Conservation (phyloP, 108 stramenopile genomes). For the Nitzschia inconspicua region DNA sequence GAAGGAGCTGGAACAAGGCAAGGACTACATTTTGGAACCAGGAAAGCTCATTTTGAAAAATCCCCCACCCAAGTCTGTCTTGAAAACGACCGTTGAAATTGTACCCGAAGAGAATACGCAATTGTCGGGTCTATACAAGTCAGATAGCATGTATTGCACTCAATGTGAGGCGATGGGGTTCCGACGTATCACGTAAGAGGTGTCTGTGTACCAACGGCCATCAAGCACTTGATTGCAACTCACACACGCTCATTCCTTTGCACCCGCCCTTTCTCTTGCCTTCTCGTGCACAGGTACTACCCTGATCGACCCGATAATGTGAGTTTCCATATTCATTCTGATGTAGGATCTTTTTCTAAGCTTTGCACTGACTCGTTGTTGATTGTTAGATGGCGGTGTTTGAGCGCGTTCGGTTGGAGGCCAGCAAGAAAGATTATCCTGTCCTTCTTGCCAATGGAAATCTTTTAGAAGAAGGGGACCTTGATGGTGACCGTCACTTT, state of each 20-base stretch:
- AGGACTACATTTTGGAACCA: constrained; percentile 50
- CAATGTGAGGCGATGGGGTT: constrained; percentile 87
- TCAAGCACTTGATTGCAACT: no score
- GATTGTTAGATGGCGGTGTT: constrained; percentile 82
- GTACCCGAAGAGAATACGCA: constrained; percentile 90
- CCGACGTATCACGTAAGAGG: constrained; percentile 92
- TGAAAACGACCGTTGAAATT: constrained; percentile 69
- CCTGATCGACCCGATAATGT: constrained; percentile 93
- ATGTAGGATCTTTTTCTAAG: not conserved
- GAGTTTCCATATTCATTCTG: no score
- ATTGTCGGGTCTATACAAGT: constrained; percentile 90
- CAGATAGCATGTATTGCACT: constrained; percentile 87
- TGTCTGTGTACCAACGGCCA: no score
- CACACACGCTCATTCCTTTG: no score
- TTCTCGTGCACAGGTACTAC: no score
- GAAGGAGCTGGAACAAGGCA: constrained; percentile 35
- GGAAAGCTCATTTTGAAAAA: constrained; percentile 52
- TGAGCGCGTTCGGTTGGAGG: constrained; percentile 72
- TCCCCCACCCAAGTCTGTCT: constrained; percentile 1
- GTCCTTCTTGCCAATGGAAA: constrained; percentile 94
- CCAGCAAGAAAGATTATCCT: constrained; percentile 73
- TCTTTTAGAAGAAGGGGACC: constrained; percentile 56
- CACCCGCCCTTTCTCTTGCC: no score
- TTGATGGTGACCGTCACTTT: constrained; percentile 61
- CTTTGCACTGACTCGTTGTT: constrained; percentile 39